Evolutionary conservation across 768 basidiomycete species (phyloP).

Genomic region (Cantharellus cinnabarinus): DNA sequence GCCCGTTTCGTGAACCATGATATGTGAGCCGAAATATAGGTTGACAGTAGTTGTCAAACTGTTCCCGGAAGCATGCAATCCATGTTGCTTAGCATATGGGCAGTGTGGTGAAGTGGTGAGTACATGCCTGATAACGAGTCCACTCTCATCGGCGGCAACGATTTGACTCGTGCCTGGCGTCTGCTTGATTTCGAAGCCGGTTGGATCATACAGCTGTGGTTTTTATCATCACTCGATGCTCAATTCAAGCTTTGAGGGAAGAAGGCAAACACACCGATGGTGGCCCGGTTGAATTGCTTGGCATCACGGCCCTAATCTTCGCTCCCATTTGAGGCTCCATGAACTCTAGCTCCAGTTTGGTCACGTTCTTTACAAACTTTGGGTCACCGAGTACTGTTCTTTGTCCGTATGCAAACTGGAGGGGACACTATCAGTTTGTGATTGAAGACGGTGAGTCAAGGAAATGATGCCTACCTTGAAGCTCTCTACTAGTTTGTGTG

Average conservation of each 20-base stretch:
- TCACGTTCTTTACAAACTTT: slow-evolving; percentile 21
- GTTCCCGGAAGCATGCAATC: background rate
- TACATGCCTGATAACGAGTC: slow-evolving; percentile 44
- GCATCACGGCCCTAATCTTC: slow-evolving; percentile 14
- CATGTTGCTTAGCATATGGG: background rate
- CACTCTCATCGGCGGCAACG: slow-evolving; percentile 60
- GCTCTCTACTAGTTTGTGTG: slow-evolving; percentile 19
- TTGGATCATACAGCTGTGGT: slow-evolving; percentile 16
- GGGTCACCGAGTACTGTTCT: slow-evolving; percentile 38
- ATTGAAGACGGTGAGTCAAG: slow-evolving; percentile 5
- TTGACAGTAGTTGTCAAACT: slow-evolving; percentile 80
- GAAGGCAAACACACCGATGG: background rate
- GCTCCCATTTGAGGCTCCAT: slow-evolving; percentile 14
- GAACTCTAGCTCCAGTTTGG: slow-evolving; percentile 16
- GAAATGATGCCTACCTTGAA: slow-evolving; percentile 18
- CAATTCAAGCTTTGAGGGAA: background rate
- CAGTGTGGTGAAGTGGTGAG: background rate
- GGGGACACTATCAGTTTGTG: background rate
- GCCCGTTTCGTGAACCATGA: slow-evolving; percentile 59
- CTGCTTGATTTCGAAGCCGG: slow-evolving; percentile 39
- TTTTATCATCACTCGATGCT: background rate
- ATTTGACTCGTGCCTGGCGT: slow-evolving; percentile 94
- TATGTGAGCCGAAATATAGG: slow-evolving; percentile 68
- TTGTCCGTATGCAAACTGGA: slow-evolving; percentile 2
- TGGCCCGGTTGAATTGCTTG: slow-evolving; percentile 13